Evolutionary conservation across 371 early-diverging fungal species (phyloP), one percentile per base, ranked within the genome.

Genomic region (Mucor irregularis): DNA sequence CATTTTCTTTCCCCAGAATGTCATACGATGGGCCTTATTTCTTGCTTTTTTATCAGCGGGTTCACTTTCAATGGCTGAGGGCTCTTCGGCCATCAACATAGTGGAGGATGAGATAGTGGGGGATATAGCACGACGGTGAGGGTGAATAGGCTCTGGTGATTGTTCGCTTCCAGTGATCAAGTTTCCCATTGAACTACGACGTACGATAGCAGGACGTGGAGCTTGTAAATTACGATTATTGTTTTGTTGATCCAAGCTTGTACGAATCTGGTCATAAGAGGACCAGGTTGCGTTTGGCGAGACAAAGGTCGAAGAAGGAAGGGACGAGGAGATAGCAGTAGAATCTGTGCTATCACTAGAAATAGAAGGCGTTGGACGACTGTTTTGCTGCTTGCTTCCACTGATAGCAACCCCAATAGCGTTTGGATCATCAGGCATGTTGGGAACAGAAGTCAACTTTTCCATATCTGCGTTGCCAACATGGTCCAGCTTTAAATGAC

Each of bases 1-100:
- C 76, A 79, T 73, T 37, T 73, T 75, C 46, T 75, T 75, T 17
- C 76, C 72, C 76, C 75, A 79, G 42, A 79, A 73, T 0, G 79
- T 79, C 75, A 79, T 79, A 13, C 79, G 67, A 37, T 79, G 73
- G 9, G 71, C 66, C 48, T 75, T 79, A 31, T 73, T 73, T 28
- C 74, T 59, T 0, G 65, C 49, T 55, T 75, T 73, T 46, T 75
- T 73, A 13, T 79, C 76, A 10, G n/a, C n/a, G 8, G 60, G 40
- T 3, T 56, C 57, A 11, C 53, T 22, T 52, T 56, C 16, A 31
- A 48, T 10, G 34, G 17, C 13, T 5, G 39, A 1, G 25, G 49
- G 34, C 16, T 13, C 40, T 26, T 52, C 53, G 5, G 44, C 45
- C 7, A 10, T 17, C 0, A 19, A 24, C n/a, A n/a, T n/a, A n/a